These are phyloP conservation scores for Neophaeococcomyces aloes DNA, from an alignment of 2,329 filamentous ascomycete species.

Conservation along the genomic window DNA sequence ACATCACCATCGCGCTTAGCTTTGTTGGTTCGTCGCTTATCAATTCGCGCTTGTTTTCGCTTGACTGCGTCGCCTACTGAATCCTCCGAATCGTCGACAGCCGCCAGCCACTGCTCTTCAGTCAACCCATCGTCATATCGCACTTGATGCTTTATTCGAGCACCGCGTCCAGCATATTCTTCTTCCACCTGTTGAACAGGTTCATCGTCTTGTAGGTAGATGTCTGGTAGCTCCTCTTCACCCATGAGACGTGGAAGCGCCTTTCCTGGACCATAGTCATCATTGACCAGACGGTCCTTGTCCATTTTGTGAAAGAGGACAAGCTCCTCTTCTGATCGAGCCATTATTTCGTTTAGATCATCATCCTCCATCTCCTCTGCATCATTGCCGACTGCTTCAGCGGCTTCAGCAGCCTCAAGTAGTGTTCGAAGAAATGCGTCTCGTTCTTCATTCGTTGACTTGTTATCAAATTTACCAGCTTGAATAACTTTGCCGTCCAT, in stretches of 20 bases:
- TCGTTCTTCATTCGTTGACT: constrained; percentile 95
- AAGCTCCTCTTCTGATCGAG: constrained; percentile 74
- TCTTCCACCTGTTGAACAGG: constrained; percentile 64
- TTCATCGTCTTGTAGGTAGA: constrained; percentile 81
- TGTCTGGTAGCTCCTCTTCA: constrained; percentile 82
- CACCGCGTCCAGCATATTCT: constrained; percentile 73
- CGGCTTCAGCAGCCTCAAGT: constrained; percentile 65
- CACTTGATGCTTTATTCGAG: constrained; percentile 86
- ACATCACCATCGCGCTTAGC: constrained; percentile 45
- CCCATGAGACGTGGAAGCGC: constrained; percentile 67
- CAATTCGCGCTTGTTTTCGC: constrained; percentile 75
- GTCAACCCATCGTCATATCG: constrained; percentile 95
- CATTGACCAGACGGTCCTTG: constrained; percentile 55
- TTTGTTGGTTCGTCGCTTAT: constrained; percentile 67
- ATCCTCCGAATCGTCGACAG: constrained; percentile 93
- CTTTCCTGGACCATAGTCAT: constrained; percentile 61
- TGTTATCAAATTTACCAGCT: constrained; percentile 98
- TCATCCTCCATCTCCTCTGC: constrained; percentile 94
- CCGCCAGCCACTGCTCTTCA: constrained; percentile 97
- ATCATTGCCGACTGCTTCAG: constrained; percentile 65
- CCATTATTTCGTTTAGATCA: constrained; percentile 88
- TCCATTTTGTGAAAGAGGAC: constrained; percentile 72
- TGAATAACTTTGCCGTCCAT: constrained; percentile 99
- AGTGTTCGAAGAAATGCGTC: constrained; percentile 92
- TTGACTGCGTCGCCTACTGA: constrained; percentile 85